These are phyloP conservation scores for Amorphotheca resinae DNA, from an alignment of 495 filamentous ascomycete genomes.

Conservation along the genomic window DNA sequence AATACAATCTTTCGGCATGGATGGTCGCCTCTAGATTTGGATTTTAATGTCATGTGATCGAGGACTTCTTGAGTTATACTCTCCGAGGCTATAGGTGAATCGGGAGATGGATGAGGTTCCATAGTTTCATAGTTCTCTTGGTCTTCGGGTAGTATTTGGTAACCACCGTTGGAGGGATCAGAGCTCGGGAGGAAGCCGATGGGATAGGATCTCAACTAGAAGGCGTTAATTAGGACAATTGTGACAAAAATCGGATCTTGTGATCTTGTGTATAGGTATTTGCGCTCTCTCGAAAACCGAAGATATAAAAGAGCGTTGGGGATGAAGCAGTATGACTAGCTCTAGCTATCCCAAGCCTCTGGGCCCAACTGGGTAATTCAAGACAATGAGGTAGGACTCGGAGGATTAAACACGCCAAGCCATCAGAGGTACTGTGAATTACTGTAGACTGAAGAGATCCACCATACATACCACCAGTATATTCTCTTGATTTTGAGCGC, in stretches of 20 bases:
- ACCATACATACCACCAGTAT: constrained; percentile 14
- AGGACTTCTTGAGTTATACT: constrained; percentile 7
- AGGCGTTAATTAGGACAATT: too few relatives aligned
- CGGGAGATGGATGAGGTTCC: constrained; percentile 7
- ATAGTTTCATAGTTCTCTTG: background rate
- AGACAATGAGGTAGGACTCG: too few relatives aligned
- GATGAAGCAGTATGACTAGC: too few relatives aligned
- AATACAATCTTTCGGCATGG: constrained; percentile 52
- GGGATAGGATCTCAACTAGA: constrained; percentile 15
- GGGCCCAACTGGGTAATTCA: too few relatives aligned
- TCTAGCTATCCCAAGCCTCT: too few relatives aligned
- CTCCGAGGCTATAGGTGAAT: constrained; percentile 4
- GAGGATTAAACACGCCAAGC: too few relatives aligned
- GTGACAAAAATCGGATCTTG: too few relatives aligned
- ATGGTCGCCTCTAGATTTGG: constrained; percentile 21
- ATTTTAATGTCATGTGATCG: constrained; percentile 1
- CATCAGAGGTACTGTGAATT: too few relatives aligned
- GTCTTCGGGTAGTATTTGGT: background rate
- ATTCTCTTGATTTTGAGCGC: constrained; percentile 8
- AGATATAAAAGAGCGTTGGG: too few relatives aligned
- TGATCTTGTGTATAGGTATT: too few relatives aligned
- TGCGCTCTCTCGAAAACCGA: too few relatives aligned
- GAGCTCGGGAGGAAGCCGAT: constrained; percentile 12
- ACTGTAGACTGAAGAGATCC: too few relatives aligned
- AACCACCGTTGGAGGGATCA: background rate